A percentile compares a stretch with the other conserved stretches of the same genome.
These are phyloP conservation scores for Entonaema liquescens DNA, from an alignment of 495 filamentous ascomycete species.

Conservation along the genomic window DNA sequence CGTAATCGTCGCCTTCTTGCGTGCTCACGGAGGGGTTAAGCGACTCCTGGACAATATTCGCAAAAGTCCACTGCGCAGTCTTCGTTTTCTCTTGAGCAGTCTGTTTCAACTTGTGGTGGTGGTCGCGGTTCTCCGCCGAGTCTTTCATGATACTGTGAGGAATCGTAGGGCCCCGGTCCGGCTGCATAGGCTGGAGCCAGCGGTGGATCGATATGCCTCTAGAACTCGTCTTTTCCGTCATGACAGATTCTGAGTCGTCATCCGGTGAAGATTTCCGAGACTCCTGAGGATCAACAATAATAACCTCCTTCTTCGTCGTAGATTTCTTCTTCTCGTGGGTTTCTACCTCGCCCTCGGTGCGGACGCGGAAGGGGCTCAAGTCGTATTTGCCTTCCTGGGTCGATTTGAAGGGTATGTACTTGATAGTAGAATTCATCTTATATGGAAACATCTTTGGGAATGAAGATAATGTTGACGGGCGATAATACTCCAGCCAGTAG, in stretches of 20 bases:
- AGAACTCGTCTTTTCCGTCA: conserved; percentile 46
- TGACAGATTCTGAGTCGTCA: conserved; percentile 50
- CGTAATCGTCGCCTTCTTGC: conserved; percentile 84
- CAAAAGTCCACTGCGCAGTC: conserved; percentile 83
- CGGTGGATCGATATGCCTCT: conserved; percentile 59
- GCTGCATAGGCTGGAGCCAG: conserved; percentile 59
- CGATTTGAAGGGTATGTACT: conserved; percentile 77
- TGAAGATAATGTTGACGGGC: conserved; percentile 82
- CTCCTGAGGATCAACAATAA: conserved; percentile 65
- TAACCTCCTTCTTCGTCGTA: conserved; percentile 65
- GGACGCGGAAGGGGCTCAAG: conserved; percentile 82
- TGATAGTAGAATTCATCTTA: conserved; percentile 86
- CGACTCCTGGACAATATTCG: conserved; percentile 80
- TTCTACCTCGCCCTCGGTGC: conserved; percentile 61
- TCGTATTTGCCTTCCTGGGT: conserved; percentile 78
- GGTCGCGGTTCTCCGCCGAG: conserved; percentile 37
- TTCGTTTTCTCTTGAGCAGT: conserved; percentile 69
- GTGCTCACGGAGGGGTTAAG: conserved; percentile 79
- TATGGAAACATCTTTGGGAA: conserved; percentile 89
- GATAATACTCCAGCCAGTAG: conserved; percentile 98
- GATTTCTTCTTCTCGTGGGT: conserved; percentile 58
- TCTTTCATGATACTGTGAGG: conserved; percentile 61
- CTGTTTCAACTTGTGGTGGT: conserved; percentile 47
- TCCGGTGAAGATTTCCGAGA: conserved; percentile 43
- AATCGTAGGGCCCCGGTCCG: conserved; percentile 47